Conservation (phyloP, 352 stramenopile species). For the Elongisporangium anandrum region DNA sequence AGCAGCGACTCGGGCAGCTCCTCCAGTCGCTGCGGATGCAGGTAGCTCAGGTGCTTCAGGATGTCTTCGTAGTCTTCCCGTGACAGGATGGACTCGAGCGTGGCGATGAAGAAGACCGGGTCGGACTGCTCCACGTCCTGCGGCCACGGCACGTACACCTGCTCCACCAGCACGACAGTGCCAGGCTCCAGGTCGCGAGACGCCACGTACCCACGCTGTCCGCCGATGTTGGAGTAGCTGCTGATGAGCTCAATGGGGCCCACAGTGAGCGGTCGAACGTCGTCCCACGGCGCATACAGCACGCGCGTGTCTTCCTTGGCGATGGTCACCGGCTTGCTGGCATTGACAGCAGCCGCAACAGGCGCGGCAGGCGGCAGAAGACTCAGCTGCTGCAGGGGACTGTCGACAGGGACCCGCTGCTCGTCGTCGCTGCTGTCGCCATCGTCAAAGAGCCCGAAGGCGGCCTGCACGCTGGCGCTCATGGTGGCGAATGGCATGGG, state of each 20-base stretch:
- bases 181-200: constrained; percentile 70
- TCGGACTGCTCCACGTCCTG: constrained; percentile 75
- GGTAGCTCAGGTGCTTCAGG: constrained; percentile 68
- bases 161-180: constrained; percentile 89
- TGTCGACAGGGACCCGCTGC: constrained; percentile 8
- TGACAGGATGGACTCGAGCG: constrained; percentile 82
- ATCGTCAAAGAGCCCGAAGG: constrained; percentile 82
- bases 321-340: constrained; percentile 1
- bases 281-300: constrained; percentile 69
- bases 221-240: constrained; percentile 56
- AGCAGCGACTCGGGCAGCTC: constrained; percentile 62
- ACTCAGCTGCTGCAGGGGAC: constrained; percentile 15
- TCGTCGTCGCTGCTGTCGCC: constrained; percentile 68
- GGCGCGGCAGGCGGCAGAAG: constrained; percentile 1
- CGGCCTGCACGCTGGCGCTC: constrained; percentile 59
- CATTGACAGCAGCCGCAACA: constrained; percentile 3
- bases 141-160: constrained; percentile 89
- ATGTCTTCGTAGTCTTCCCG: constrained; percentile 63
- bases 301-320: constrained; percentile 14
- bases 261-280: constrained; percentile 76
- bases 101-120: constrained; percentile 82
- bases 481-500: constrained; percentile 7
- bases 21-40: constrained; percentile 84
- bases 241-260: constrained; percentile 70
- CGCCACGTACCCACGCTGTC: constrained; percentile 88